Evolutionary conservation across 2,329 filamentous ascomycete species (phyloP), one percentile per base, ranked within the genome.

Genomic region (Stachybotrys chartarum): DNA sequence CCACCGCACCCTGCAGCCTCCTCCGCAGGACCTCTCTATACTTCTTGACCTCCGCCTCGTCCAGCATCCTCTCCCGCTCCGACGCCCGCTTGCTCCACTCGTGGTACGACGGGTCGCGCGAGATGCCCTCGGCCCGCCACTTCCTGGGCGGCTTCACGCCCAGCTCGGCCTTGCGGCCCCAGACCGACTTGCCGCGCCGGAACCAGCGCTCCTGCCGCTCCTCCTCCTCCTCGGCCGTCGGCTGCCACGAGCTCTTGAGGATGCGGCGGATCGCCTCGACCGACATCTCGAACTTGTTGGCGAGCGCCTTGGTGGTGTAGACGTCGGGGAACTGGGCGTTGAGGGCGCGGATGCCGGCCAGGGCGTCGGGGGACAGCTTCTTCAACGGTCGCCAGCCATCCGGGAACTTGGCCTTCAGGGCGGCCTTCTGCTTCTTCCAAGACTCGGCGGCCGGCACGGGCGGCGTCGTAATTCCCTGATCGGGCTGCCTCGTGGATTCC

Each of bases 191-290:
- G 56, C 85, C 85, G 54, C 85, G 76, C 17, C 77, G 76, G 64
- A 81, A 79, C 85, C 85, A 88, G 30, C 85, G 74, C 61, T 75
- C 71, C 65, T 85, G 80, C 54, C 84, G 78, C 3, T 79, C 72
- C 57, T 77, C 68, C 58, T 85, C 81, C 64, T 86, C 80, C 54
- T 84, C 78, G 30, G 78, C 76, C 7, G 68, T 76, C 4, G 89
- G 85, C 63, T 73, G 72, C 86, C 90, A 94, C 57, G 90, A 91
- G 68, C 82, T 84, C 74, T 83, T 90, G 58, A 99, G 75, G 53
- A 99, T 96, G 42, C 94, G 83, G 11, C 92, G 85, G 57, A 97
- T 89, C 1, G 86, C 90, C 68, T 99, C 94, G 3, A 89, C 78
- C 1, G 91, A 91, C n/a, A 97, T 78, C 69, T 91, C 79, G 72